Base-by-base conservation (phyloP, 75 land plant species). In the Pinus albicaulis region DNA sequence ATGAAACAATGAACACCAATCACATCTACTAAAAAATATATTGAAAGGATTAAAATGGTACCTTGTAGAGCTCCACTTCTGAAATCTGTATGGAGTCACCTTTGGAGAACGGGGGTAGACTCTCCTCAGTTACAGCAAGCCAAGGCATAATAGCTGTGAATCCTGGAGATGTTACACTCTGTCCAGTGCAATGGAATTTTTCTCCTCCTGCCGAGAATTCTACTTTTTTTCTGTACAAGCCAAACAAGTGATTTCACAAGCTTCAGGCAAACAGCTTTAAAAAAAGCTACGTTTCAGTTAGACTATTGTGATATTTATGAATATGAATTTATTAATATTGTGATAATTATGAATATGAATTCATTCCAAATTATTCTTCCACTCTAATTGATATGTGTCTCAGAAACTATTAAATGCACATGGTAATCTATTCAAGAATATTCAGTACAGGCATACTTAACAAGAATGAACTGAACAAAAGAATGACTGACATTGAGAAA, bases 141-240 rank as follows among this genome's bases (percentile, higher is more conserved):
- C 99, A 96, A 69, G 99, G 99, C 99, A 96, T 96, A 71, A 91
- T 86, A 22, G 92, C 83, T 62, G 99, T 96, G 78, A 94, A 96
- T 38, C 99, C 99, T 71, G 91, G 82, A 23, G 73, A 76, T 24
- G 55, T 79, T 48, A 96, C 93, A 79, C 58, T 82, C 28, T 84
- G 83, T 34, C 99, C 99, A 20, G 83, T 73, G 79, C 85, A 92
- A 66, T 85, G 76, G 74, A 96, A 96, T 56, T 60, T 57, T 75
- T 96, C 99, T 61, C 92, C 92, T 34, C 92, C 93, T 81, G 84
- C 76, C 76, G 81, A 73, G 68, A 96, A 92, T 23, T 86, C 80
- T 23, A 96, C 84, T 75, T 87, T 94, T 53, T 86, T 96, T 83
- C 99, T 96, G 89, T 16, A 70, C 24, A 20, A 38, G n/a, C n/a